These are phyloP conservation scores for Haplosporangium gracile DNA, from an alignment of 192 early-diverging fungal genomes.

Conservation along the genomic window DNA sequence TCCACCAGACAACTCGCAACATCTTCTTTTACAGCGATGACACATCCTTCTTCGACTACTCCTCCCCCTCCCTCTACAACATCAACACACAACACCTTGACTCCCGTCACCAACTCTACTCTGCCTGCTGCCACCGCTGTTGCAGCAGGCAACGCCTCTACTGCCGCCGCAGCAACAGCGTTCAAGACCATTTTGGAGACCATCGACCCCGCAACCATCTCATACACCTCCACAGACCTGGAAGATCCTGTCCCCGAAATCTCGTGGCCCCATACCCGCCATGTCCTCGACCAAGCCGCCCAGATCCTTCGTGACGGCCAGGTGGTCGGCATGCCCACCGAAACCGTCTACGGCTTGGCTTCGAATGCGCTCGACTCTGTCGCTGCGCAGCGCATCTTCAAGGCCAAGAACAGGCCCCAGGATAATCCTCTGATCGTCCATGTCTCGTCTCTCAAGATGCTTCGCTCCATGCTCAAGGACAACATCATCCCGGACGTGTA, in stretches of 20 bases:
- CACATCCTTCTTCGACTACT: slow-evolving; percentile 1
- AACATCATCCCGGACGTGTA: slow-evolving; percentile 81
- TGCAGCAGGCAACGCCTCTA: background rate
- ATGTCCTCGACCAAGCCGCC: slow-evolving; percentile 62
- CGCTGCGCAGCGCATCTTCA: slow-evolving; percentile 84
- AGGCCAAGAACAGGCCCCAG: slow-evolving; percentile 88
- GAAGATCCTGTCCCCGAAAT: slow-evolving; percentile 48
- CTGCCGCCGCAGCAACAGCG: background rate
- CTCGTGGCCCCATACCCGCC: slow-evolving; percentile 31
- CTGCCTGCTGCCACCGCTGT: background rate
- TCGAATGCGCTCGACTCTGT: slow-evolving; percentile 81
- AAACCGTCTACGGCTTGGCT: slow-evolving; percentile 98
- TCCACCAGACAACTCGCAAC: background rate
- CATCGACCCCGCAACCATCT: slow-evolving; percentile 51
- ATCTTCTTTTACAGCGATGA: background rate
- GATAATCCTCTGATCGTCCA: slow-evolving; percentile 99
- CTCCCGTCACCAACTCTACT: slow-evolving; percentile 4
- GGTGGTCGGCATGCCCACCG: slow-evolving; percentile 93
- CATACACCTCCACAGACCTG: slow-evolving; percentile 36
- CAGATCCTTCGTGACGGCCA: slow-evolving; percentile 68
- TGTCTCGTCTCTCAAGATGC: slow-evolving; percentile 91
- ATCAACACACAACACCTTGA: background rate
- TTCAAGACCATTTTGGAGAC: slow-evolving; percentile 44
- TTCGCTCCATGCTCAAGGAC: slow-evolving; percentile 70
- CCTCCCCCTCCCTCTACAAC: background rate